Conservation (phyloP, 2,329 filamentous ascomycete genomes). For the Colletotrichum sublineola region DNA sequence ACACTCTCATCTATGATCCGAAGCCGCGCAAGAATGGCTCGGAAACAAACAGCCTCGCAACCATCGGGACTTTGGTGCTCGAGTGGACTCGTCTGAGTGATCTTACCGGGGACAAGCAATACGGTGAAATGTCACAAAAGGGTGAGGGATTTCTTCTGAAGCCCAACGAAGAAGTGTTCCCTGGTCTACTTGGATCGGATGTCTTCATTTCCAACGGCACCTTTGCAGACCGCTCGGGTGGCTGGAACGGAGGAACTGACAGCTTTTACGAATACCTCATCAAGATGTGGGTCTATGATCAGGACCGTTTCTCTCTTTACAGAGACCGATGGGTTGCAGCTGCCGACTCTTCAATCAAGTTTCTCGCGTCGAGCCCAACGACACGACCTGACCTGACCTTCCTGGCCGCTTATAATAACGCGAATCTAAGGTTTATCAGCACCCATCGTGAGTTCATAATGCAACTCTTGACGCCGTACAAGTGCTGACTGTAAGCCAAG, state of each 20-base stretch:
- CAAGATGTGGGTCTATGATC: constrained; percentile 90
- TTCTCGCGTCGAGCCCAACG: constrained; percentile 77
- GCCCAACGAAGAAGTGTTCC: constrained; percentile 79
- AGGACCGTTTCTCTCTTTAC: constrained; percentile 72
- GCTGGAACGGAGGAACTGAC: constrained; percentile 83
- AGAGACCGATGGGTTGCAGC: constrained; percentile 81
- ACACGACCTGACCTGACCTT: constrained; percentile 77
- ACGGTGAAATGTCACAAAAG: constrained; percentile 74
- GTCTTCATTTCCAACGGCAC: constrained; percentile 74
- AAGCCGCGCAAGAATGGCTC: constrained; percentile 62
- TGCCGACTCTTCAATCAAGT: constrained; percentile 79
- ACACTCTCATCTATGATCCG: constrained; percentile 72
- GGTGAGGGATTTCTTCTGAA: constrained; percentile 78
- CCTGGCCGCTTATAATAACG: constrained; percentile 68
- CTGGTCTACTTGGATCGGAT: constrained; percentile 78
- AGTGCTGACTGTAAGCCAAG: constrained; percentile 57
- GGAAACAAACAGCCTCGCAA: constrained; percentile 78
- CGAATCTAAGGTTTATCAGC: constrained; percentile 58
- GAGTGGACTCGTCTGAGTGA: constrained; percentile 89
- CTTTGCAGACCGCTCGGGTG: constrained; percentile 76
- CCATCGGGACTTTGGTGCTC: constrained; percentile 81
- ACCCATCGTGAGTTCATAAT: constrained; percentile 61
- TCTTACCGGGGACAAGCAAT: constrained; percentile 75
- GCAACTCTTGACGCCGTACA: constrained; percentile 34
- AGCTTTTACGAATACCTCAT: constrained; percentile 92